A percentile compares a stretch with the other conserved stretches of the same genome.
Evolutionary conservation across 2,329 filamentous ascomycete species (phyloP).

Genomic region (Fusarium sarcochroum): DNA sequence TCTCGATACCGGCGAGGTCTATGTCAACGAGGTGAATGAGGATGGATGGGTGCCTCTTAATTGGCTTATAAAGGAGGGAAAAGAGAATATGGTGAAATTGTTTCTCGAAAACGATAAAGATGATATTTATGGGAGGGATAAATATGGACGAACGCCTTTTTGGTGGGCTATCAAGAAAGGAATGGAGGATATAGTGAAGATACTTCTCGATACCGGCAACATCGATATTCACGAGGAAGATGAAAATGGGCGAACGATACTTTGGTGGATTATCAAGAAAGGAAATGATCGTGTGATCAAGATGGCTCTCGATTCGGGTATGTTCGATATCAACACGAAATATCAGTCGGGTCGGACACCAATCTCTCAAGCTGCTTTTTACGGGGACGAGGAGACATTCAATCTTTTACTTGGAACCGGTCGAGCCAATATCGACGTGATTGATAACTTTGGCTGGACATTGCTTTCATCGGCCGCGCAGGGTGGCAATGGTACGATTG

Average conservation of each 20-base stretch:
- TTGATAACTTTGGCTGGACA: too few relatives aligned
- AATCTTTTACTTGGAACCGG: too few relatives aligned
- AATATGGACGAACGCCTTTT: not conserved
- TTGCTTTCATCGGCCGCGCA: not conserved
- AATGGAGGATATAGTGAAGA: rapidly evolving
- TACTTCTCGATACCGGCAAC: rapidly evolving
- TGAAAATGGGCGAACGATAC: not conserved
- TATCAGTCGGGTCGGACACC: not conserved
- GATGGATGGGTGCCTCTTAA: too few relatives aligned
- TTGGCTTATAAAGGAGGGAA: too few relatives aligned
- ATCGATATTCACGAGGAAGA: rapidly evolving
- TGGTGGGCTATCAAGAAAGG: rapidly evolving
- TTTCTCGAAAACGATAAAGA: rapidly evolving
- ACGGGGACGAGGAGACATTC: too few relatives aligned
- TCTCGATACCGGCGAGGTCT: too few relatives aligned
- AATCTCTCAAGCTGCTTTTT: too few relatives aligned
- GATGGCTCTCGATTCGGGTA: not conserved
- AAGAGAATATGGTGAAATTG: too few relatives aligned
- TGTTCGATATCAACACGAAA: not conserved
- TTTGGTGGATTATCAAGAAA: not conserved
- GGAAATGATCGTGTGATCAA: not conserved
- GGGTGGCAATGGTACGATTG: rapidly evolving
- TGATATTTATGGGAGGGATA: rapidly evolving
- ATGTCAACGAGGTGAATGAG: too few relatives aligned
- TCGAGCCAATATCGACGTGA: too few relatives aligned